These are phyloP conservation scores for Tilletia horrida DNA, from an alignment of 1,284 basidiomycete genomes.

Conservation along the genomic window DNA sequence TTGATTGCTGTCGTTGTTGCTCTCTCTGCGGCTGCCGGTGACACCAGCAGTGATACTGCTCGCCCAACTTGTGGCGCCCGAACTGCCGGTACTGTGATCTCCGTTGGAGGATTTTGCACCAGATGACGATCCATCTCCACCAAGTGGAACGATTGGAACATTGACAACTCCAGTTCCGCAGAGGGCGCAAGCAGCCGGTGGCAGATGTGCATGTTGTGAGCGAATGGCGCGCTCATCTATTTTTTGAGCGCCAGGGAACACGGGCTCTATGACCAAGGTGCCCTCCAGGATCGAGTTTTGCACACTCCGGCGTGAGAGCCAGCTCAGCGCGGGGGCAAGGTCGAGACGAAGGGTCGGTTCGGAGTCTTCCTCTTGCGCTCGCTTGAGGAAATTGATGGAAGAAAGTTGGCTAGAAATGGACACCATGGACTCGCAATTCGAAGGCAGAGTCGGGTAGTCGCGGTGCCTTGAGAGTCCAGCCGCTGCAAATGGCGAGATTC, in stretches of 20 bases:
- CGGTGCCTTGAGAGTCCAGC: conserved; percentile 65
- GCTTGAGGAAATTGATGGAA: conserved; percentile 76
- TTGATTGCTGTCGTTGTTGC: background rate
- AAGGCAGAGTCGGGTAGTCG: conserved; percentile 61
- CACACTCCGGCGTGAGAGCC: conserved; percentile 84
- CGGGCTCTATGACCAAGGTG: conserved; percentile 85
- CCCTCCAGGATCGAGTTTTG: conserved; percentile 80
- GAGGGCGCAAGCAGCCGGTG: conserved; percentile 48
- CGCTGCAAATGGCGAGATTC: conserved; percentile 37
- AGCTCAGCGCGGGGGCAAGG: conserved; percentile 87
- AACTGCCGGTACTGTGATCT: background rate
- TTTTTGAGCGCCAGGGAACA: conserved; percentile 58
- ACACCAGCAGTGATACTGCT: conserved; percentile 19
- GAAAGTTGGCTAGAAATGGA: conserved; percentile 52
- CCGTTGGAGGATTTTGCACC: background rate
- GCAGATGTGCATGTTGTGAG: conserved; percentile 34
- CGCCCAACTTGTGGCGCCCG: conserved; percentile 15
- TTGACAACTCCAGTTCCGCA: conserved; percentile 49
- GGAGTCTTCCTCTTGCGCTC: conserved; percentile 81
- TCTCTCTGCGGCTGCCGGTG: background rate
- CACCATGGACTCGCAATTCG: conserved; percentile 46
- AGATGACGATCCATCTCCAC: conserved; percentile 16
- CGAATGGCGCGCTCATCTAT: conserved; percentile 43
- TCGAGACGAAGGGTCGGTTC: conserved; percentile 90
- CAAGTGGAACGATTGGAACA: conserved; percentile 35